phyloP scores from a whole-genome alignment of 768 basidiomycete genomes.

The Myochromella boudieri region DNA sequence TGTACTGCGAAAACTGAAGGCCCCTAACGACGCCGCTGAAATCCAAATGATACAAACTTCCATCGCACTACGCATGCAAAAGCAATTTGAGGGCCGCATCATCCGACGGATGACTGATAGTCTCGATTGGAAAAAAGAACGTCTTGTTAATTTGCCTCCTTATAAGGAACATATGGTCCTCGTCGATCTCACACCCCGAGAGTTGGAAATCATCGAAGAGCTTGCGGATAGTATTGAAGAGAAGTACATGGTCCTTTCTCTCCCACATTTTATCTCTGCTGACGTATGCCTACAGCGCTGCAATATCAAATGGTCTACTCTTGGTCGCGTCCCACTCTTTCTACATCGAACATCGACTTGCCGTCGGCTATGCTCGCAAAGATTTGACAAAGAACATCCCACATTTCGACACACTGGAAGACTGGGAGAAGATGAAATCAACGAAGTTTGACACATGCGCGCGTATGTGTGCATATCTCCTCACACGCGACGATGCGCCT shows the following conservation, averaged over 20 bases:
- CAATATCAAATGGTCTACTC: no score
- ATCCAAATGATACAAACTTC: no score
- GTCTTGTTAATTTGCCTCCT: no score
- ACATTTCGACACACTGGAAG: constrained; percentile 8
- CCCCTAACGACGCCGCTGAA: no score
- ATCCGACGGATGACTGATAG: constrained; percentile 22
- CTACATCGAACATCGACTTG: constrained; percentile 16
- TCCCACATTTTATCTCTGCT: no score
- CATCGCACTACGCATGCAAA: constrained; percentile 19
- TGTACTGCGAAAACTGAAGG: constrained; percentile 14
- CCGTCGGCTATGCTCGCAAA: constrained; percentile 8
- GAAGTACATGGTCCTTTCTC: constrained; percentile 15
- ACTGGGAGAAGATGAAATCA: constrained; percentile 15
- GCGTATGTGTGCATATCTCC: constrained; percentile 4
- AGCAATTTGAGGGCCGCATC: constrained; percentile 16
- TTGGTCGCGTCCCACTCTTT: no score
- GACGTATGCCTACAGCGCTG: no score
- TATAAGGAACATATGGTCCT: no score
- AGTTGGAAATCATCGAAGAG: constrained; percentile 17
- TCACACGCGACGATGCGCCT: constrained; percentile 16
- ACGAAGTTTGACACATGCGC: constrained; percentile 19
- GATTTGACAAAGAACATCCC: not conserved
- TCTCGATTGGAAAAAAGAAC: constrained; percentile 8
- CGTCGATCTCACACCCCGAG: constrained; percentile 17
- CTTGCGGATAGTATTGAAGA: constrained; percentile 13